phyloP scores from a whole-genome alignment of 2,329 filamentous ascomycete species.

The Talaromyces sp. region DNA sequence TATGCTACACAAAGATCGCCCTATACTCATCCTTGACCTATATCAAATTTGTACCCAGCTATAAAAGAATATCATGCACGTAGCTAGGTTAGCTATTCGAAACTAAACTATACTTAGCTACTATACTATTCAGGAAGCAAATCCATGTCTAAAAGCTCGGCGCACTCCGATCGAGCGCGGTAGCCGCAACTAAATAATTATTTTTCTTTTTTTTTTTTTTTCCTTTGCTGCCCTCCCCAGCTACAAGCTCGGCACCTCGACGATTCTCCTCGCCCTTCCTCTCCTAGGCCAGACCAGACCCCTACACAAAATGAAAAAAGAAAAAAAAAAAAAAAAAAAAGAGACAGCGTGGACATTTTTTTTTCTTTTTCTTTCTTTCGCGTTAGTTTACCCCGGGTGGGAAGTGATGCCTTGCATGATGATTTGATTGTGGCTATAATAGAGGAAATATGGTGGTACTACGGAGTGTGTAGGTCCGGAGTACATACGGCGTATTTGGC shows the following conservation, averaged over 20 bases:
- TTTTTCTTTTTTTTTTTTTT: conserved; percentile 1
- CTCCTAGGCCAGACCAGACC: not conserved
- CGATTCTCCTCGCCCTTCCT: not conserved
- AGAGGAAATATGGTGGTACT: not conserved
- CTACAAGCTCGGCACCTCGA: not conserved
- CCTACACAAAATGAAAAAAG: not conserved
- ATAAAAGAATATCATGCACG: not conserved
- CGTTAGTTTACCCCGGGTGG: not conserved
- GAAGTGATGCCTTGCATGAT: not conserved
- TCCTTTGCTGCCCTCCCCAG: not conserved
- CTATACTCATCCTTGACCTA: not conserved
- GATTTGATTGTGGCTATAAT: not conserved
- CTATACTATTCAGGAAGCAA: not conserved
- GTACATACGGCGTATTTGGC: not conserved
- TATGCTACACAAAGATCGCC: not conserved
- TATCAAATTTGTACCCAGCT: not conserved
- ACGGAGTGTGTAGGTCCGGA: conserved; percentile 1
- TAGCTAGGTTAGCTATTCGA: not conserved
- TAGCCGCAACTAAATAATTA: conserved; percentile 16
- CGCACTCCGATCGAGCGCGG: conserved; percentile 12
- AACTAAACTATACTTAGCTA: not conserved
- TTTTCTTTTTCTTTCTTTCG: not conserved
- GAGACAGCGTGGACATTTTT: not conserved
- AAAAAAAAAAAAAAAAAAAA: not conserved
- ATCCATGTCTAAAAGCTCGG: conserved; percentile 7